Conservation (phyloP, 2,329 filamentous ascomycete genomes). For the Zarea fungicola region DNA sequence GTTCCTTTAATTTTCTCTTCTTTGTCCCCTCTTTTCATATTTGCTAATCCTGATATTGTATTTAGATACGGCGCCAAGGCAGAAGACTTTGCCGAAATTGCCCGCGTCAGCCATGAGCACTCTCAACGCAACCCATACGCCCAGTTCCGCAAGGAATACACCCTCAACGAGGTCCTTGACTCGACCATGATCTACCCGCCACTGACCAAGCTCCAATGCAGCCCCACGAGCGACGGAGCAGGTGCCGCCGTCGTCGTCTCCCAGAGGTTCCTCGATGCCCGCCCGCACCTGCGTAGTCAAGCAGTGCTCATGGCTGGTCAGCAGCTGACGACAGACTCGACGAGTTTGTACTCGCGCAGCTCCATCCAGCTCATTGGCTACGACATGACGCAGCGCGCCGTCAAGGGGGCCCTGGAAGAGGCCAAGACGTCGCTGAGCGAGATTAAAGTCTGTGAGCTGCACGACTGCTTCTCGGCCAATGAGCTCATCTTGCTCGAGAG, state of each 20-base stretch:
- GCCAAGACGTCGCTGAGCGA: slow-evolving; percentile 17
- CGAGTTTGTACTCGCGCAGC: slow-evolving; percentile 62
- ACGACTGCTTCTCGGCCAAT: slow-evolving; percentile 27
- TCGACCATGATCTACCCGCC: slow-evolving; percentile 76
- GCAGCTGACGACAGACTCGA: slow-evolving; percentile 74
- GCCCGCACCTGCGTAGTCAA: slow-evolving; percentile 66
- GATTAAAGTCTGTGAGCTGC: slow-evolving; percentile 22
- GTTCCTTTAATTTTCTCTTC: no score
- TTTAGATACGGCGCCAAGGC: slow-evolving; percentile 83
- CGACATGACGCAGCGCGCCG: slow-evolving; percentile 24
- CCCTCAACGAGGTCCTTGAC: slow-evolving; percentile 72
- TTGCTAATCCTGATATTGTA: slow-evolving; percentile 86
- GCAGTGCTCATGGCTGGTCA: slow-evolving; percentile 90
- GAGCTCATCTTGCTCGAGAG: slow-evolving; percentile 22
- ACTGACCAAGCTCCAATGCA: slow-evolving; percentile 95
- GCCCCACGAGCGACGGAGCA: slow-evolving; percentile 88
- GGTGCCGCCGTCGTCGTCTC: slow-evolving; percentile 87
- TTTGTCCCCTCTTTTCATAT: slow-evolving; percentile 76
- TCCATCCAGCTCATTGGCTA: slow-evolving; percentile 25
- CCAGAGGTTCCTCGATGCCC: slow-evolving; percentile 77
- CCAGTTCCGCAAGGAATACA: slow-evolving; percentile 91
- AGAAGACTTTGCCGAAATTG: slow-evolving; percentile 93
- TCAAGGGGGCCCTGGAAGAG: slow-evolving; percentile 18
- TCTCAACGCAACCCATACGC: slow-evolving; percentile 90
- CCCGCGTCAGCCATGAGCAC: slow-evolving; percentile 86